Evolutionary conservation across 139 green algal genomes (phyloP), one percentile per base, ranked within the genome.

Genomic region (Chlamydomonas sp.): DNA sequence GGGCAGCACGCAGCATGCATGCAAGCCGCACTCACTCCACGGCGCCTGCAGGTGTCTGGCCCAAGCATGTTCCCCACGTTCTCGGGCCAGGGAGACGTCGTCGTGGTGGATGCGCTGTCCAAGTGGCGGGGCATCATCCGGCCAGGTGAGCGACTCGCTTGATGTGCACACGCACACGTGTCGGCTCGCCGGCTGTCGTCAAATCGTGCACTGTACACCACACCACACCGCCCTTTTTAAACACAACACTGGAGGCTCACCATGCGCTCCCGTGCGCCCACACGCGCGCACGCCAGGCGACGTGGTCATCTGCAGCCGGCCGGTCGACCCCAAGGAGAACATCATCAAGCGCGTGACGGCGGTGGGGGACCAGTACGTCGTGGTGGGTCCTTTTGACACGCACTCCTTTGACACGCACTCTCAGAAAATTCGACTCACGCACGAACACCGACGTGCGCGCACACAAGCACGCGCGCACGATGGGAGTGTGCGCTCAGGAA

Each of bases 291-390:
- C n/a, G n/a, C 20, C 81, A 87, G 81, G 81, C 3, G 81, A 87
- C 43, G 72, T 87, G 2, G 76, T 87, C 3, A 87, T 87, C 50
- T 83, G 78, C 69, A 70, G 76, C 0, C 73, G 76, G 36, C 81
- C 81, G 0, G 76, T 83, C 30, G 59, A 80, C 35, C 75, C 76
- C 0, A 59, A 37, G 3, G 78, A 87, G 65, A 76, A 76, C 74
- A 73, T 87, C 71, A 81, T 87, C 60, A 87, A 87, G 76, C 78
- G 81, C 2, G 76, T 87, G 22, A 73, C 69, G 22, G 81, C 78
- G 2, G 36, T 83, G 50, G 73, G 71, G 59, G 63, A 57, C 5
- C 37, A 71, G 3, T n/a, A 70, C n/a, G 62, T 76, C 35, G 10
- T 75, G n/a, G n/a, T n/a, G n/a, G n/a, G n/a, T n/a, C n/a, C n/a